Base-by-base conservation (phyloP, 306 rosid genomes). In the Fragaria vesca region DNA sequence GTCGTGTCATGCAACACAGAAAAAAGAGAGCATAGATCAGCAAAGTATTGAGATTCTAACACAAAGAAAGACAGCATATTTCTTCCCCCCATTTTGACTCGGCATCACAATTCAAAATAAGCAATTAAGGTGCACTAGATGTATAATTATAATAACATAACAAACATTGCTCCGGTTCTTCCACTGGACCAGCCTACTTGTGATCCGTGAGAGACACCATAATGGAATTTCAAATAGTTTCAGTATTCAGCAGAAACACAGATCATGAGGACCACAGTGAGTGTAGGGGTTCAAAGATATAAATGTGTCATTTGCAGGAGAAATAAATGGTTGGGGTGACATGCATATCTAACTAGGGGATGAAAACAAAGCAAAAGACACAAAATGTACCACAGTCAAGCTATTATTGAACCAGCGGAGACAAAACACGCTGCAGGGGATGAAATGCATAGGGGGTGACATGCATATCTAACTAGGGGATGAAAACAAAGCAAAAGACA, bases 361-460 rank as follows among this genome's bases (percentile, higher is more conserved):
- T 45, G 32, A 71, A 46, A 34, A 48, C 34, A 76, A 76, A 20
- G 51, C 43, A 79, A 77, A 72, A 24, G 71, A 70, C 4, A 70
- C 81, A 75, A 81, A 13, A 54, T 13, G 74, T 38, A 24, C 26
- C 26, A 28, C 62, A 78, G 72, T 52, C 17, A 80, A 68, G 84
- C 66, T 79, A 65, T 47, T 28, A 69, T 48, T 66, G 60, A 67
- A 54, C 67, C 71, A 40, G 45, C 73, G 69, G 54, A 71, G 63
- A 68, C 85, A 74, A 73, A 80, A 78, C 42, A 50, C 75, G 67
- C 38, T 40, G 62, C 66, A 79, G 69, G n/a, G n/a, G n/a, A n/a
- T n/a, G n/a, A n/a, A n/a, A n/a, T n/a, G n/a, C n/a, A n/a, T n/a
- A n/a, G n/a, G 48, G 79, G 82, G 24, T 34, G 57, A 60, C 68